Evolutionary conservation across 257 asterid genomes (phyloP).

Genomic region (Solanum paucissectum): DNA sequence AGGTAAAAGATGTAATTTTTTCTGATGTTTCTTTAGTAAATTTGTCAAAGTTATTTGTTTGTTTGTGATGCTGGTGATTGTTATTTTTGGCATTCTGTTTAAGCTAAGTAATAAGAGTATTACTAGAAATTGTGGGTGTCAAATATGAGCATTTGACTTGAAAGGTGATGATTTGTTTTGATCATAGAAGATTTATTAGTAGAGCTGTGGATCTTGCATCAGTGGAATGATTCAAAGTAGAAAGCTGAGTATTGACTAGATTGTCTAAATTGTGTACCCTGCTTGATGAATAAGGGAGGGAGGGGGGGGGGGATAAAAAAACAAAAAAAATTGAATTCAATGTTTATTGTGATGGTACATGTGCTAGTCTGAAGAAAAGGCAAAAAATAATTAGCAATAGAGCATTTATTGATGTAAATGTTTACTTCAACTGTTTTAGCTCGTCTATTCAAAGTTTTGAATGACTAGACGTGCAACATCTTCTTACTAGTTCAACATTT

Average conservation of each 20-base stretch:
- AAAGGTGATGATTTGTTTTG: background rate
- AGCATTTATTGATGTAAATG: background rate
- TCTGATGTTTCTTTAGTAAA: background rate
- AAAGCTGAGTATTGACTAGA: background rate
- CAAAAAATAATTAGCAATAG: background rate
- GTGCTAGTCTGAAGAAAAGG: background rate
- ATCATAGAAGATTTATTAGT: background rate
- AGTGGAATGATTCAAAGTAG: background rate
- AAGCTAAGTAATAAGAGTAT: conserved; percentile 16
- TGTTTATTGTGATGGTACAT: background rate
- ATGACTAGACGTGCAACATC: background rate
- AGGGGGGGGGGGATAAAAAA: background rate
- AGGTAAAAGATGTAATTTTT: conserved; percentile 8
- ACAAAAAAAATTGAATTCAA: background rate
- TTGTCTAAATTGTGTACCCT: background rate
- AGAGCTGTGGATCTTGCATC: background rate
- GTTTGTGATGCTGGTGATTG: conserved; percentile 5
- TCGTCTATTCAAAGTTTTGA: background rate
- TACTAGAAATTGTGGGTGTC: conserved; percentile 12
- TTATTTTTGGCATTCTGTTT: background rate
- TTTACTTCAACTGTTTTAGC: background rate
- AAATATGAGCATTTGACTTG: conserved; percentile 1
- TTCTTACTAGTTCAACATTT: background rate
- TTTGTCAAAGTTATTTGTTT: background rate
- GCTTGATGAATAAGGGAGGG: background rate